Percentiles rank a stretch among this genome's conserved stretches.
Evolutionary conservation across 2,329 filamentous ascomycete species (phyloP).

Genomic region (Periglandula ipomoeae): DNA sequence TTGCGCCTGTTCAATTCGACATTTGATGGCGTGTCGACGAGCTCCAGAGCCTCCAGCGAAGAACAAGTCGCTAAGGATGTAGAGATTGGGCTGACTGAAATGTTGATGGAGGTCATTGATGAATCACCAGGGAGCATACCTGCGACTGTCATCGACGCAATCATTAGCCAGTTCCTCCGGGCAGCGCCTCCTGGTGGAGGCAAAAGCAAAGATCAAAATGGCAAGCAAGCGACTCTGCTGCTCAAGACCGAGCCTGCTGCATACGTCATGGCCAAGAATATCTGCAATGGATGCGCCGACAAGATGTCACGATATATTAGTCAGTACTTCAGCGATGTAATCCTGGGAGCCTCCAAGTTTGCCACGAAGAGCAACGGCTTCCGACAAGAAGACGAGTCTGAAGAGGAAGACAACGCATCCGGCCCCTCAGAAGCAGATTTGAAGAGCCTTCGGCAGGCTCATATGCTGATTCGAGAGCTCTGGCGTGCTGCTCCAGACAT

Average conservation of each 20-base stretch:
- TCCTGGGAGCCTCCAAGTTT: slow-evolving; percentile 71
- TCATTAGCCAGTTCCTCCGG: slow-evolving; percentile 90
- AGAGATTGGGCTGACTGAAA: slow-evolving; percentile 81
- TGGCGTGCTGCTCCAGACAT: slow-evolving; percentile 88
- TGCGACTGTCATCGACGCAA: slow-evolving; percentile 76
- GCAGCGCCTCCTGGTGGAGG: slow-evolving; percentile 63
- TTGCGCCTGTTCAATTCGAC: slow-evolving; percentile 76
- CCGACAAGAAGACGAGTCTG: slow-evolving; percentile 52
- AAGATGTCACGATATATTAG: slow-evolving; percentile 93
- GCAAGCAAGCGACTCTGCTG: slow-evolving; percentile 74
- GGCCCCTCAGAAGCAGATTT: slow-evolving; percentile 76
- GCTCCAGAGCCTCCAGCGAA: slow-evolving; percentile 62
- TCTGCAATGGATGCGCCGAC: slow-evolving; percentile 81
- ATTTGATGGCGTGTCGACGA: slow-evolving; percentile 83
- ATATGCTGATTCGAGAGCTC: slow-evolving; percentile 79
- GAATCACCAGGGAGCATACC: slow-evolving; percentile 67
- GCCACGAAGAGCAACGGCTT: slow-evolving; percentile 46
- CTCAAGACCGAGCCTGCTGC: slow-evolving; percentile 82
- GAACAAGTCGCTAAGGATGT: slow-evolving; percentile 88
- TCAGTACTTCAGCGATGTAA: slow-evolving; percentile 95
- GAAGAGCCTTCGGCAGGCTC: slow-evolving; percentile 80
- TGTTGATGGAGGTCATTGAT: slow-evolving; percentile 79
- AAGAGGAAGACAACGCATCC: slow-evolving; percentile 48
- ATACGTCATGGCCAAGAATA: slow-evolving; percentile 92
- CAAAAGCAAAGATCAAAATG: slow-evolving; percentile 56